These are phyloP conservation scores for Pseudoturritis turrita DNA, from an alignment of 345 rosid species.

Conservation along the genomic window DNA sequence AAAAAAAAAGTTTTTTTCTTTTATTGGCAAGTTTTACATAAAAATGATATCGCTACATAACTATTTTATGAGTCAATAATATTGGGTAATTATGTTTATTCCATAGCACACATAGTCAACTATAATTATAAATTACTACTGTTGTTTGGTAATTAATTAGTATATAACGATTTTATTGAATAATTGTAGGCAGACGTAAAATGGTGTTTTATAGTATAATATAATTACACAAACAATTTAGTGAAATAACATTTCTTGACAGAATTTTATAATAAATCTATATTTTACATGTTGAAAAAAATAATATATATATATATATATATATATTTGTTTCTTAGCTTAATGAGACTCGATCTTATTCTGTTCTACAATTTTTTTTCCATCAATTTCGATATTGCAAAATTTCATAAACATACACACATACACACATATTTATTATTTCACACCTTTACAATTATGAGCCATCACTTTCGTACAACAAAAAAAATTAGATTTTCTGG, in stretches of 20 bases:
- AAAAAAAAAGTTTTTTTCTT: too few species aligned
- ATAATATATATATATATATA: too few species aligned
- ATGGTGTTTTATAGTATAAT: not conserved
- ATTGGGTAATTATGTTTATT: too few species aligned
- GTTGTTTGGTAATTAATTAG: too few species aligned
- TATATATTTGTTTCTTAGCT: not conserved
- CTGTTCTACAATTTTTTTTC: not conserved
- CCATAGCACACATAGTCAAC: too few species aligned
- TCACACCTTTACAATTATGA: not conserved
- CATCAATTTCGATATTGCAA: too few species aligned
- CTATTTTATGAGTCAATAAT: too few species aligned
- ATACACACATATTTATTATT: not conserved
- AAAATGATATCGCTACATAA: too few species aligned
- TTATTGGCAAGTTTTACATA: too few species aligned
- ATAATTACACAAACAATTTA: not conserved
- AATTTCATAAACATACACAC: not conserved
- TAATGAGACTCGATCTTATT: not conserved
- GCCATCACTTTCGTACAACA: slow-evolving; percentile 5
- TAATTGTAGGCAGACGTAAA: not conserved
- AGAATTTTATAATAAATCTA: not conserved
- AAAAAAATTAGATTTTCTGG: not conserved
- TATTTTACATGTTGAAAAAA: not conserved
- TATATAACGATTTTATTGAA: too few species aligned
- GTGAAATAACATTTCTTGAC: not conserved
- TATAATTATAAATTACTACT: too few species aligned